A percentile compares a stretch with the other conserved stretches of the same genome.
Evolutionary conservation across 2,329 filamentous ascomycete species (phyloP).

Genomic region (Alternaria gansuensis): DNA sequence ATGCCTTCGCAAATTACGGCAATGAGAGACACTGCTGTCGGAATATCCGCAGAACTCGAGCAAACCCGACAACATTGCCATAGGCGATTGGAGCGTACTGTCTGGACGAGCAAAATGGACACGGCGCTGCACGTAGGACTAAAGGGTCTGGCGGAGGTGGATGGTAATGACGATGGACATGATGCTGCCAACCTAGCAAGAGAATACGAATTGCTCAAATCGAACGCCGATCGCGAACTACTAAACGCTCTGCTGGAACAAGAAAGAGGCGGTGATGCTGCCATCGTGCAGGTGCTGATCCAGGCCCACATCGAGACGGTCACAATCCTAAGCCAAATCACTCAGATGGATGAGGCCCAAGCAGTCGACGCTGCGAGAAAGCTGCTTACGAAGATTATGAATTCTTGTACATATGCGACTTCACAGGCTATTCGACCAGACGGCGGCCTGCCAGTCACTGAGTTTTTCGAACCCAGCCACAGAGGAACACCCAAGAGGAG

Average conservation of each 20-base stretch:
- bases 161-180: conserved; percentile 67
- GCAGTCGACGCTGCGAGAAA: conserved; percentile 81
- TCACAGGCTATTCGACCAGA: conserved; percentile 92
- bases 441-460: conserved; percentile 68
- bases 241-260: conserved; percentile 81
- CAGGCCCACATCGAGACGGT: conserved; percentile 93
- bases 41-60: conserved; percentile 88
- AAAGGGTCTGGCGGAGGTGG: conserved; percentile 77
- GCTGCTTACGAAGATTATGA: conserved; percentile 79
- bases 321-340: conserved; percentile 80
- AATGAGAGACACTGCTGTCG: conserved; percentile 87
- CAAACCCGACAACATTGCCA: conserved; percentile 90
- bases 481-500: conserved; percentile 79
- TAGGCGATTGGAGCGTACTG: conserved; percentile 78
- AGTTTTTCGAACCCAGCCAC: conserved; percentile 75
- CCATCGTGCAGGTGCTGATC: conserved; percentile 81
- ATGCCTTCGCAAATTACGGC: conserved; percentile 67
- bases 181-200: conserved; percentile 77
- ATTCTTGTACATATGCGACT: conserved; percentile 75
- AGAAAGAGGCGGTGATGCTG: conserved; percentile 80
- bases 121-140: conserved; percentile 87
- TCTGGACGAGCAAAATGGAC: conserved; percentile 88
- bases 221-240: conserved; percentile 81
- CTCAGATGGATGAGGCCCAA: conserved; percentile 82
- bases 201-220: conserved; percentile 86